phyloP scores from a whole-genome alignment of 1,139 yeast species.

The Saccharomyces pastorianus region DNA sequence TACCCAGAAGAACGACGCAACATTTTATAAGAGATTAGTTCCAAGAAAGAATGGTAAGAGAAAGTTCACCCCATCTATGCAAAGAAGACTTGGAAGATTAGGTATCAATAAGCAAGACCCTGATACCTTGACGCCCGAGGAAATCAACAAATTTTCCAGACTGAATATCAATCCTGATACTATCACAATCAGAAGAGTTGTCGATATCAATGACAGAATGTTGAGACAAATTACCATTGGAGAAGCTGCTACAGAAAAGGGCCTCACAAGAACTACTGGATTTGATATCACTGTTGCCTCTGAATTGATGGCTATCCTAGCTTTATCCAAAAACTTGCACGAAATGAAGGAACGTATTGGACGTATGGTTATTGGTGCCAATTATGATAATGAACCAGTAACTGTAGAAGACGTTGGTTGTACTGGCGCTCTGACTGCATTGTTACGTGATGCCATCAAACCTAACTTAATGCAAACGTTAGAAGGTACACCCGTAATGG shows the following conservation, averaged over 20 bases:
- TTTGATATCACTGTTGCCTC: conserved; percentile 80
- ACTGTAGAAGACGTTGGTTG: conserved; percentile 74
- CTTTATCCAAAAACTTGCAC: conserved; percentile 55
- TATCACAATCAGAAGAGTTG: conserved; percentile 69
- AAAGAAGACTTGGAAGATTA: conserved; percentile 51
- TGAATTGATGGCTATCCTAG: conserved; percentile 75
- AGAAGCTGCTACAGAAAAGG: conserved; percentile 71
- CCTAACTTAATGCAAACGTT: conserved; percentile 80
- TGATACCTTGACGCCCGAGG: conserved; percentile 59
- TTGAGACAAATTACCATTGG: conserved; percentile 69
- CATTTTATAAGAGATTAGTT: conserved; percentile 61
- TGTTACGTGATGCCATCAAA: conserved; percentile 69
- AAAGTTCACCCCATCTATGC: conserved; percentile 59
- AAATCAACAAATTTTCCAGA: conserved; percentile 52
- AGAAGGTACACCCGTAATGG: conserved; percentile 79
- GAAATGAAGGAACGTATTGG: conserved; percentile 69
- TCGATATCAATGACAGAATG: conserved; percentile 73
- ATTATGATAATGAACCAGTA: conserved; percentile 52
- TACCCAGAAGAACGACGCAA: conserved; percentile 56
- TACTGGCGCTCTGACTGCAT: conserved; percentile 75
- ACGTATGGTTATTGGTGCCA: conserved; percentile 61
- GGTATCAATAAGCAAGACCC: conserved; percentile 63
- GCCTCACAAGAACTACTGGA: conserved; percentile 62
- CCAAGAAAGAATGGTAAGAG: conserved; percentile 62
- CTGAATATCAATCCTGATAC: conserved; percentile 66